Evolutionary conservation across 2,329 filamentous ascomycete species (phyloP).

Genomic region (Fusarium agapanthi): DNA sequence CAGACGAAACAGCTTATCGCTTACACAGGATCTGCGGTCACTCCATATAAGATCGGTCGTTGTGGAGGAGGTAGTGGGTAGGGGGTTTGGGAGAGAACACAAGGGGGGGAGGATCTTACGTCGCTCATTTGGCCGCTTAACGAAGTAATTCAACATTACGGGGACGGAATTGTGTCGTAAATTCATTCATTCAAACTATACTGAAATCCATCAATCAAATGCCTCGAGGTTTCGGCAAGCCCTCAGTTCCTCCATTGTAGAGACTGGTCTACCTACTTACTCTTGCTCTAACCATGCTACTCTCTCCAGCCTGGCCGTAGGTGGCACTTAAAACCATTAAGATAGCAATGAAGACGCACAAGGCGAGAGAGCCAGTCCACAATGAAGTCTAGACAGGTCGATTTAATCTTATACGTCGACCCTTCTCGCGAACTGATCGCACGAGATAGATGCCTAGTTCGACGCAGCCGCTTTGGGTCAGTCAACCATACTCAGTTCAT

Average conservation of each 20-base stretch:
- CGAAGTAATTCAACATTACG: neutral
- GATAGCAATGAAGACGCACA: neutral
- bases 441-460: neutral
- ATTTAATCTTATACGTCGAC: neutral
- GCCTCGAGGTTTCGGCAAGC: neutral
- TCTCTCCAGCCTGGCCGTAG: neutral
- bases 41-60: too few species aligned
- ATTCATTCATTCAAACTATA: neutral
- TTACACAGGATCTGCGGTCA: accelerated
- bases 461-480: neutral
- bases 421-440: too few species aligned
- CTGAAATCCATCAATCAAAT: neutral
- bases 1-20: neutral
- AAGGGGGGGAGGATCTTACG: neutral
- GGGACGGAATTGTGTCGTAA: too few species aligned
- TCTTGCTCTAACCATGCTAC: neutral
- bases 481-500: neutral
- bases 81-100: neutral
- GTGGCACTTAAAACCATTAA: neutral
- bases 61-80: neutral
- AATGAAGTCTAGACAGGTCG: neutral
- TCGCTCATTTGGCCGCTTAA: neutral
- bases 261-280: neutral
- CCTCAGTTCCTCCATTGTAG: too few species aligned
- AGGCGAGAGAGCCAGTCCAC: neutral